Percentiles rank a stretch among this genome's conserved stretches.
These are phyloP conservation scores for Psidium friedrichsthalianum DNA, from an alignment of 345 rosid genomes.

Conservation along the genomic window DNA sequence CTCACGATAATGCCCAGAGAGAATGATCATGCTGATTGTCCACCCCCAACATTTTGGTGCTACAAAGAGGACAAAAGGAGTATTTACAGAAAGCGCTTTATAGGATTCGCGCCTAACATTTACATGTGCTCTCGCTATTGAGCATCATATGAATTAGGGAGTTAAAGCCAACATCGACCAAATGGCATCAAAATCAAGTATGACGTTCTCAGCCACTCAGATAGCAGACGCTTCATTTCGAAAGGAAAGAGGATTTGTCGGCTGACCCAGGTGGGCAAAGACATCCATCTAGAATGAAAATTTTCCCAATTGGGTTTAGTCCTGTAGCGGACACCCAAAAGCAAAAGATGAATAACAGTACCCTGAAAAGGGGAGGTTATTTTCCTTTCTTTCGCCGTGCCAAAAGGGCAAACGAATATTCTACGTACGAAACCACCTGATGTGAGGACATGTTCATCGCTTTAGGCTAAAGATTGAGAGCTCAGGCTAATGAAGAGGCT, in stretches of 20 bases:
- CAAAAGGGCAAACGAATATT: too few species aligned
- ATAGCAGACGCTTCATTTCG: background rate
- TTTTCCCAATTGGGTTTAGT: background rate
- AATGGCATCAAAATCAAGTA: background rate
- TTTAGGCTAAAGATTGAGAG: background rate
- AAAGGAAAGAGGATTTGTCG: background rate
- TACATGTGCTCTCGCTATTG: background rate
- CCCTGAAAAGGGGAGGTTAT: too few species aligned
- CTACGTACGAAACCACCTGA: too few species aligned
- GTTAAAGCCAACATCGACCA: background rate
- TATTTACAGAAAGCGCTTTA: fast-evolving
- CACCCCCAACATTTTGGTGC: too few species aligned
- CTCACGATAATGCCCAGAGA: background rate
- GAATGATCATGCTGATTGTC: background rate
- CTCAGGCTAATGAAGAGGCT: background rate
- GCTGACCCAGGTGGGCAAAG: background rate
- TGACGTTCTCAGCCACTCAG: background rate
- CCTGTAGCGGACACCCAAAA: background rate
- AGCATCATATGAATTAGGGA: background rate
- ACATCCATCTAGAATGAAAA: background rate
- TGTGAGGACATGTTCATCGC: background rate
- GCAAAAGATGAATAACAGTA: background rate
- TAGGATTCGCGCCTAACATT: background rate
- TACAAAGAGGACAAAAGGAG: background rate
- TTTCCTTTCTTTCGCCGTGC: too few species aligned